Percentiles rank a stretch among this genome's conserved stretches.
phyloP scores from a whole-genome alignment of 768 basidiomycete species.

The Tylopilus cervinicoccineus region DNA sequence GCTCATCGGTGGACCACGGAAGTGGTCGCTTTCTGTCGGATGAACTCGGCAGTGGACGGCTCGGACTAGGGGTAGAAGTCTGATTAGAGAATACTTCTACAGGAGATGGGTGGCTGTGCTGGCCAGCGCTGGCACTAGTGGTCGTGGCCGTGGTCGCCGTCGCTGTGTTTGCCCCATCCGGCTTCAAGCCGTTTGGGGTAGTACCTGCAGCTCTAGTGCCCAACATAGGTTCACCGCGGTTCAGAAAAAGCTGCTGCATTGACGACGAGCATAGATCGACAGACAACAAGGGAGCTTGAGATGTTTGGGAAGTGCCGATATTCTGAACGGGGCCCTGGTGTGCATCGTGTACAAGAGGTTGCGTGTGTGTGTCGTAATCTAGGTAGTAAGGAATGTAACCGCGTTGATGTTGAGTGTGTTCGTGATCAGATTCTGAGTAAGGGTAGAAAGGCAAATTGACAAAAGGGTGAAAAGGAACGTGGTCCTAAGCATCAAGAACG shows the following conservation, averaged over 20 bases:
- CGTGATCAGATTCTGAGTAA: neutral
- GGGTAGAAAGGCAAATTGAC: neutral
- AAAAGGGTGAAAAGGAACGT: neutral
- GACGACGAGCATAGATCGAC: neutral
- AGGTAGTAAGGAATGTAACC: neutral
- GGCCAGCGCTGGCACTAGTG: neutral
- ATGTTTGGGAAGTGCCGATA: neutral
- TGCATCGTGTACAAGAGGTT: neutral
- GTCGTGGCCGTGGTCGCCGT: neutral
- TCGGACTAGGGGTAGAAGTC: conserved; percentile 7
- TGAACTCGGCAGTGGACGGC: conserved; percentile 12
- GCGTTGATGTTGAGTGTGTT: neutral
- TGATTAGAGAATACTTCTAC: conserved; percentile 13
- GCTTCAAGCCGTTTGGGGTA: neutral
- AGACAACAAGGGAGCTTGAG: neutral
- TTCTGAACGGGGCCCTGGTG: neutral
- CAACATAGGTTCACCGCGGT: neutral
- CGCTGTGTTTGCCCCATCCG: conserved; percentile 8
- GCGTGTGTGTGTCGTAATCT: neutral
- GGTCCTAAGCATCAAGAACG: conserved; percentile 2
- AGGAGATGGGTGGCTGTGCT: conserved; percentile 21
- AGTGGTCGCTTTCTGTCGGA: conserved; percentile 18
- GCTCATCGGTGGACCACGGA: conserved; percentile 4
- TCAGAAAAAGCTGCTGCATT: neutral
- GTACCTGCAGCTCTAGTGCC: neutral